Percentiles rank a stretch among this genome's conserved stretches.
These are phyloP conservation scores for Entophlyctis helioformis DNA, from an alignment of 192 early-diverging fungal species.

Conservation along the genomic window DNA sequence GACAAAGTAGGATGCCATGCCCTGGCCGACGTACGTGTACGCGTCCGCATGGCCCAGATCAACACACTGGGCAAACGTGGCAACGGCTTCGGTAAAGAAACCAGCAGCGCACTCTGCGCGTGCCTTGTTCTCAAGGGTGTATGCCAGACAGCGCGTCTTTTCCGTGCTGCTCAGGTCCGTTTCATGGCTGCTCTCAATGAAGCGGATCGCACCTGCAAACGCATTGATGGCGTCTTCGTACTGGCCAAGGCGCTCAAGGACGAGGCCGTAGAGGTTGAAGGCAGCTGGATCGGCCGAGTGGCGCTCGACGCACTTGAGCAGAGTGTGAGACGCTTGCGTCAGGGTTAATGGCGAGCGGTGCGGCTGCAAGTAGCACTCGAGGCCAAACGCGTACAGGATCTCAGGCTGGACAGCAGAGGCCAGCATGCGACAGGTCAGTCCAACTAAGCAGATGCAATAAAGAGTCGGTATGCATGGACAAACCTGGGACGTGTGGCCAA, in stretches of 20 bases:
- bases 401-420: slow-evolving; percentile 16
- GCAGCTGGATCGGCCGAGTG: slow-evolving; percentile 37
- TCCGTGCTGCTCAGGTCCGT: no score
- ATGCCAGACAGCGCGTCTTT: slow-evolving; percentile 18
- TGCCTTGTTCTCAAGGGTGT: slow-evolving; percentile 51
- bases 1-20: slow-evolving; percentile 66
- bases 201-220: slow-evolving; percentile 38
- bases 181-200: slow-evolving; percentile 8
- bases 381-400: slow-evolving; percentile 12
- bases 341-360: no score
- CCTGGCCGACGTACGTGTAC: slow-evolving; percentile 39
- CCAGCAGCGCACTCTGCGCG: slow-evolving; percentile 53
- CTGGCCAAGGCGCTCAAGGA: slow-evolving; percentile 63
- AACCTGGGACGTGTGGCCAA: slow-evolving; percentile 32
- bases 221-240: slow-evolving; percentile 53
- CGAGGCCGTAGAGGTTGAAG: slow-evolving; percentile 60
- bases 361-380: neutral
- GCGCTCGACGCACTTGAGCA: slow-evolving; percentile 57
- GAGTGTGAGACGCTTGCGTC: no score
- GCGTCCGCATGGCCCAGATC: slow-evolving; percentile 7
- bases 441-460: no score
- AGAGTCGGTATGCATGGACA: no score
- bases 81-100: slow-evolving; percentile 46
- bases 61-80: slow-evolving; percentile 31
- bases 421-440: slow-evolving; percentile 2